Percentiles rank a stretch among this genome's conserved stretches.
Conservation (phyloP, 495 filamentous ascomycete species). For the Xylaria flabelliformis region DNA sequence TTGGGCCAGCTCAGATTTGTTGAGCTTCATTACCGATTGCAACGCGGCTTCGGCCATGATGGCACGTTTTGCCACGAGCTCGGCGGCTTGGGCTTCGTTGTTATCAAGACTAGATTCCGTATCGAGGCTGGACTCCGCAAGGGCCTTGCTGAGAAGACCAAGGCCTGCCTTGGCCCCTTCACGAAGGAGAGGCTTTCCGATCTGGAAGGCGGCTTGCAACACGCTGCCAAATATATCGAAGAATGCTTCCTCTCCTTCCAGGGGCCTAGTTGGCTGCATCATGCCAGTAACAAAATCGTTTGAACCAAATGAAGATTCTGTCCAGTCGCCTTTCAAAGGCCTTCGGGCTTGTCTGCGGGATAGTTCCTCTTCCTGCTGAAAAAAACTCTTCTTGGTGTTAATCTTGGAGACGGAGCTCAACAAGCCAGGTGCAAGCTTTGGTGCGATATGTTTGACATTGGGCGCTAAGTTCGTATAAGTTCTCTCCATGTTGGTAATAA, state of each 20-base stretch:
- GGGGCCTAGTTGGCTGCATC: conserved; percentile 6
- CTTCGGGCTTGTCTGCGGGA: background rate
- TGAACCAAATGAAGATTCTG: background rate
- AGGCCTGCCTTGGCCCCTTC: background rate
- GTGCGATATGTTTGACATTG: conserved; percentile 26
- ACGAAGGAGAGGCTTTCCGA: background rate
- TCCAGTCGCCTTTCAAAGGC: background rate
- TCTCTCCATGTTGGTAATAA: conserved; percentile 27
- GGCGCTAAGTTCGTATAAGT: conserved; percentile 21
- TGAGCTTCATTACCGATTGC: conserved; percentile 40
- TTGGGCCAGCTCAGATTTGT: conserved; percentile 33
- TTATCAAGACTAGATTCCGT: background rate
- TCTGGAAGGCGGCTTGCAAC: background rate
- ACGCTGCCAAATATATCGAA: conserved; percentile 23
- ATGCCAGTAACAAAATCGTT: conserved; percentile 13
- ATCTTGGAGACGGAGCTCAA: conserved; percentile 34
- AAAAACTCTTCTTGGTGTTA: background rate
- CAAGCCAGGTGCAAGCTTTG: conserved; percentile 27
- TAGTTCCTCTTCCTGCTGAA: background rate
- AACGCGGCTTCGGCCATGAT: conserved; percentile 49
- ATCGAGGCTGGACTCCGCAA: conserved; percentile 12
- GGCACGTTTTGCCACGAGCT: conserved; percentile 40
- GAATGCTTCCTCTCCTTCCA: conserved; percentile 20
- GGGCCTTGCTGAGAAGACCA: background rate
- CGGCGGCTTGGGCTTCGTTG: conserved; percentile 24